These are phyloP conservation scores for Fomitopsis pulvina DNA, from an alignment of 768 basidiomycete species.

Conservation along the genomic window DNA sequence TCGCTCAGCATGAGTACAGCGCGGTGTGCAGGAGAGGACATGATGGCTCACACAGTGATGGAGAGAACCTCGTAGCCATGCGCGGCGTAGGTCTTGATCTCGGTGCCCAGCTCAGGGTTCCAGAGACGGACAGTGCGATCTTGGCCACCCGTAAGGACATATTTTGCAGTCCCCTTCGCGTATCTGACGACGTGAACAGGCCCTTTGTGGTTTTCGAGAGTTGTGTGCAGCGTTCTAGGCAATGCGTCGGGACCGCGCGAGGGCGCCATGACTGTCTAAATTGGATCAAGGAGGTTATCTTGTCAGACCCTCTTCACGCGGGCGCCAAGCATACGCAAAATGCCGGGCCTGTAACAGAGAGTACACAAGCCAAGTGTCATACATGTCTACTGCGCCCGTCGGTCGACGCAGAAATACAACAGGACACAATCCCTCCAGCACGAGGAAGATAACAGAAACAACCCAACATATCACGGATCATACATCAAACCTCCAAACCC, in stretches of 20 bases:
- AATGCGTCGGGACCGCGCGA: conserved; percentile 38
- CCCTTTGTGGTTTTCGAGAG: conserved; percentile 66
- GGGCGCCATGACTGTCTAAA: conserved; percentile 21
- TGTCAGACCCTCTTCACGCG: background rate
- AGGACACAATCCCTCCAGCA: background rate
- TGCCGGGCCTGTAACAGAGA: too few relatives aligned
- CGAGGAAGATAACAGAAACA: background rate
- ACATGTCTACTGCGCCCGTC: too few relatives aligned
- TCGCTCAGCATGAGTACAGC: background rate
- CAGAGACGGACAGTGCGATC: conserved; percentile 87
- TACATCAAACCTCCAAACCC: conserved; percentile 53
- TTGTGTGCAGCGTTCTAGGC: conserved; percentile 55
- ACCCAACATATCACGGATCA: too few relatives aligned
- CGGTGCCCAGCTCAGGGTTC: conserved; percentile 81
- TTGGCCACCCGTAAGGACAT: conserved; percentile 89
- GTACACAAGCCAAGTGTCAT: background rate
- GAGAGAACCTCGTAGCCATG: conserved; percentile 96
- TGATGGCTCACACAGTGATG: conserved; percentile 77
- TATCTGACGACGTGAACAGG: conserved; percentile 89
- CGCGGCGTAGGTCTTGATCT: conserved; percentile 86
- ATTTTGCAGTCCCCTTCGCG: conserved; percentile 82
- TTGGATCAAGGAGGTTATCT: background rate
- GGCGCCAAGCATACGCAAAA: background rate
- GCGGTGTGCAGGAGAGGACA: background rate
- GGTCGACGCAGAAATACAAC: background rate